Percentiles rank a stretch among this genome's conserved stretches.
Conservation (phyloP, 257 asterid genomes). For the Solanum sitiens region DNA sequence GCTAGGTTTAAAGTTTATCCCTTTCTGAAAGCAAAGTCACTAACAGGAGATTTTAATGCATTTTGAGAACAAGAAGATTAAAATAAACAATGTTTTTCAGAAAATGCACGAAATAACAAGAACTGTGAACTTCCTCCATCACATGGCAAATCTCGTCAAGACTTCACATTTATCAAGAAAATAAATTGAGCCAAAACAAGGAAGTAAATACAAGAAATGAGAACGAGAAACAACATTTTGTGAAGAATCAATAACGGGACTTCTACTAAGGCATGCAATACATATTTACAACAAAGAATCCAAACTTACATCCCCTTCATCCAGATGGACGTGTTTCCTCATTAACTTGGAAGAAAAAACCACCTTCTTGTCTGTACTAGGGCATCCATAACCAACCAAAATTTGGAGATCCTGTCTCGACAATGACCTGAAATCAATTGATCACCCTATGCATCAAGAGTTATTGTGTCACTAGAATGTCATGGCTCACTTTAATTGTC, state of each 20-base stretch:
- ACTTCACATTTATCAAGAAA: neutral
- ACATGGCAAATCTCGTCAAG: neutral
- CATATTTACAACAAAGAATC: neutral
- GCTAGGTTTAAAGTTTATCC: neutral
- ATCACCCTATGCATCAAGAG: neutral
- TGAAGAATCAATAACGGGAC: neutral
- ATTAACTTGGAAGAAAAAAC: slow-evolving; percentile 66
- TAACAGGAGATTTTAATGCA: neutral
- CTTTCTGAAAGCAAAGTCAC: neutral
- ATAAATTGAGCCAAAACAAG: neutral
- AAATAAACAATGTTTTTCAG: neutral
- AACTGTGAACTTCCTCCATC: neutral
- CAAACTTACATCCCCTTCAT: slow-evolving; percentile 96
- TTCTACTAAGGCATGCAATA: neutral
- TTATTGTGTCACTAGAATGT: neutral
- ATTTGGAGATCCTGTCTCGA: slow-evolving; percentile 86
- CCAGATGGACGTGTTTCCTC: slow-evolving; percentile 77
- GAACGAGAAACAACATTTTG: neutral
- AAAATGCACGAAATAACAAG: neutral
- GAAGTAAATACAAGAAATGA: neutral
- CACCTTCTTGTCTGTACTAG: slow-evolving; percentile 68
- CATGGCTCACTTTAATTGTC: neutral
- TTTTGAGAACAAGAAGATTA: neutral
- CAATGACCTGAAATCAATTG: slow-evolving; percentile 66
- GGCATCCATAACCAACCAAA: slow-evolving; percentile 94